Evolutionary conservation across 1,139 yeast species (phyloP), one percentile per base, ranked within the genome.

Genomic region (Suhomyces coccinellae): DNA sequence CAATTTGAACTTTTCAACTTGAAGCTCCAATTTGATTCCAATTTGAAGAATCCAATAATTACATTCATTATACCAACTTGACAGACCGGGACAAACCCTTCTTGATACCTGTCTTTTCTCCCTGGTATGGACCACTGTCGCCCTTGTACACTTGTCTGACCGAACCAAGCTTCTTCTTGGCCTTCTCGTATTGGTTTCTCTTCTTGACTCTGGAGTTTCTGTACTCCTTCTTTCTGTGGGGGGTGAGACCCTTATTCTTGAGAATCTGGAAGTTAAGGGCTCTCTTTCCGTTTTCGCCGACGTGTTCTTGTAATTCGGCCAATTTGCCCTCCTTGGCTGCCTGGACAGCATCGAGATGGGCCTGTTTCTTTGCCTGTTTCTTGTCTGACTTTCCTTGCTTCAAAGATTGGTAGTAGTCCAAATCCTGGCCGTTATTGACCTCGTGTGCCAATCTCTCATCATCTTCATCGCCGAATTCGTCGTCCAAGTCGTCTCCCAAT

Each of bases 91-190:
- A 79, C 50, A 93, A 65, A 52, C 90, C 89, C 80, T 93, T 91
- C 77, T 90, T 90, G 66, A 93, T 93, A 87, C 99, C 99, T 20
- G 98, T 91, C 73, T 82, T 79, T 67, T 93, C 99, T 68, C 99
- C 99, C 54, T 79, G 85, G 67, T 95, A 93, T 3, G 96, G 85
- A 44, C 97, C 90, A 51, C 80, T 76, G 56, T 83, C 87, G 38
- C 81, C 83, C 57, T 85, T 79, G 75, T 85, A 90, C 24, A 90
- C 97, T 49, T 88, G 89, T 67, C 97, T 85, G 52, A 88, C 86
- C 49, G 96, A 85, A 62, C 85, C 84, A 65, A 95, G 85, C 66
- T 90, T 90, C 89, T 90, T 91, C 73, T 90, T 84, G 33, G 99
- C 99, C 64, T 81, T 79, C 53, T 89, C 98, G 72, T 87, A 93